These are phyloP conservation scores for Paramecium bursaria DNA, from an alignment of 73 alveolate genomes.

Conservation along the genomic window DNA sequence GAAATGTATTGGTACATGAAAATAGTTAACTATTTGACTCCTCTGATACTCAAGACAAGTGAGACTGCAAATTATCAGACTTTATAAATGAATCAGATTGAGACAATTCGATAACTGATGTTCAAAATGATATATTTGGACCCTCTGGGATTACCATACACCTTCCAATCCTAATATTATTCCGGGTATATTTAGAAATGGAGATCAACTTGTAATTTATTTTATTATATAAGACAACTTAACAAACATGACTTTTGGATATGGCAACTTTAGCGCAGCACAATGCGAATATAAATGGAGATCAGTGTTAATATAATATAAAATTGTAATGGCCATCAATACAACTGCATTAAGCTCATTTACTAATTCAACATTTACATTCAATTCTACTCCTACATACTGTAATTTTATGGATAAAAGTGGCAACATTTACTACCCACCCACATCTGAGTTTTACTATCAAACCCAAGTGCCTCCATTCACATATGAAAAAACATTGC, in stretches of 20 bases:
- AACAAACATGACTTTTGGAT: constrained; percentile 4
- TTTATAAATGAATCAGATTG: constrained; percentile 7
- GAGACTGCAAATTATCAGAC: not conserved
- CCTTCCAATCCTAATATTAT: not conserved
- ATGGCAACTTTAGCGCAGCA: not conserved
- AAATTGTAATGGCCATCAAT: not conserved
- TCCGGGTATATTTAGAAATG: constrained; percentile 12
- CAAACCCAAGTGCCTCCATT: constrained; percentile 8
- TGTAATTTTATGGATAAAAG: constrained; percentile 39
- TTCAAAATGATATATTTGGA: constrained; percentile 27
- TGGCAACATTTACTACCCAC: constrained; percentile 50
- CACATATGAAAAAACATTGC: constrained; percentile 13
- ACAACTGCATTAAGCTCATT: not conserved
- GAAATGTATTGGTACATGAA: constrained; percentile 22
- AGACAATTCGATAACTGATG: constrained; percentile 19
- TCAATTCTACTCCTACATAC: constrained; percentile 38
- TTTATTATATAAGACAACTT: not conserved
- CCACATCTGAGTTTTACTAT: constrained; percentile 52
- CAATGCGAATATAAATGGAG: constrained; percentile 48
- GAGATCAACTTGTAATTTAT: not conserved
- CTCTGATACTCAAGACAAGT: not conserved
- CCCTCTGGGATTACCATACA: not conserved
- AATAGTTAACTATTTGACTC: not conserved
- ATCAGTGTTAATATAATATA: constrained; percentile 42
- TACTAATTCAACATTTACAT: constrained; percentile 20